Conservation (phyloP, 345 rosid genomes). For the Trapa bicornis region DNA sequence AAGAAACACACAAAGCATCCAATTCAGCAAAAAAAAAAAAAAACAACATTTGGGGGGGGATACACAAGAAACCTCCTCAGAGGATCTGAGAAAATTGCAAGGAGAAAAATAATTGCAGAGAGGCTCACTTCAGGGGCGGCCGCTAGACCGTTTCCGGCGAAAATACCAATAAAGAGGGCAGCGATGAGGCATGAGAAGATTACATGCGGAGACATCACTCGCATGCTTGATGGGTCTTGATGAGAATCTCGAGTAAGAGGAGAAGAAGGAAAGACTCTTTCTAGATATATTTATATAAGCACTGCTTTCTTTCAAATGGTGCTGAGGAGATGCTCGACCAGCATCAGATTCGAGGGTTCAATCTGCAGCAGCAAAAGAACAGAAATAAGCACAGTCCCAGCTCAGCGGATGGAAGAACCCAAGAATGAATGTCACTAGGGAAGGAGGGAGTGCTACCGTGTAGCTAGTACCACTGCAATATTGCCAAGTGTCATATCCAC, state of each 20-base stretch:
- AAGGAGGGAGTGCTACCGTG: background rate
- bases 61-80: conserved; percentile 1
- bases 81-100: conserved; percentile 2
- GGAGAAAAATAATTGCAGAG: background rate
- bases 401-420: background rate
- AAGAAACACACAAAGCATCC: background rate
- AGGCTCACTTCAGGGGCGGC: conserved; percentile 29
- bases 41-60: background rate
- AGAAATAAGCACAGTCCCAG: background rate
- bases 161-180: conserved; percentile 20
- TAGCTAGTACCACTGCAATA: background rate
- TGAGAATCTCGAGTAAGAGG: background rate
- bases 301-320: background rate
- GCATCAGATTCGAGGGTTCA: background rate
- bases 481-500: too few relatives aligned
- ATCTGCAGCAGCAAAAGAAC: background rate
- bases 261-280: background rate
- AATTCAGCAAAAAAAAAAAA: background rate
- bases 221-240: background rate
- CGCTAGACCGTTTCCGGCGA: conserved; percentile 21
- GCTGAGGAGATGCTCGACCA: background rate
- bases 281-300: background rate
- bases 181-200: conserved; percentile 19
- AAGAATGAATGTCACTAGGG: background rate
- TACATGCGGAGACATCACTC: conserved; percentile 19